Percentiles rank a stretch among this genome's conserved stretches.
Evolutionary conservation across 2,329 filamentous ascomycete genomes (phyloP).

Genomic region (Ophiosphaerella narmari): DNA sequence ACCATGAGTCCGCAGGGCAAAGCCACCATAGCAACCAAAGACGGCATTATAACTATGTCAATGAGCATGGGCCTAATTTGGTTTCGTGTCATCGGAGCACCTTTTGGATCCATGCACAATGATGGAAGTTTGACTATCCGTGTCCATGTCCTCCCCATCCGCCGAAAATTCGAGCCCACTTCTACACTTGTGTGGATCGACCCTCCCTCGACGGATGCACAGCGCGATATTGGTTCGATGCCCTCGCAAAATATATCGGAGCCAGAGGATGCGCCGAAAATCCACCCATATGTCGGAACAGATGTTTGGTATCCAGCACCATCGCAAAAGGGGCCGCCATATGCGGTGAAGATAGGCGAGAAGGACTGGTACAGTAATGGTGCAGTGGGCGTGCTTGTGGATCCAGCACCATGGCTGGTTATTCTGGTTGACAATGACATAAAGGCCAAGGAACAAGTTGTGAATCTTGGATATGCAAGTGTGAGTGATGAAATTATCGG

Average conservation of each 20-base stretch:
- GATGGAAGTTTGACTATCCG: neutral
- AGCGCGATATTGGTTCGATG: no score
- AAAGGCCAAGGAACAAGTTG: neutral
- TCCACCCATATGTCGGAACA: neutral
- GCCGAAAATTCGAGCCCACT: neutral
- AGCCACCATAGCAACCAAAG: neutral
- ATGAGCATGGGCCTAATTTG: neutral
- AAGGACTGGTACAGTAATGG: constrained; percentile 1
- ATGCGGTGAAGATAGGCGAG: neutral
- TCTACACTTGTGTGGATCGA: neutral
- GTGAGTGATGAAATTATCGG: neutral
- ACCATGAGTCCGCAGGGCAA: neutral
- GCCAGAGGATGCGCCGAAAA: neutral
- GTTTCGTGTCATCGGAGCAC: constrained; percentile 1
- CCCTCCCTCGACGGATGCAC: neutral
- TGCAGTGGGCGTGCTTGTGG: neutral
- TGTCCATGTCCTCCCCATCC: neutral
- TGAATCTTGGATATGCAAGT: constrained; percentile 1
- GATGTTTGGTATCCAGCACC: constrained; percentile 1
- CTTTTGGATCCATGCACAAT: constrained; percentile 1
- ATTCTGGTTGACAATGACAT: constrained; percentile 1
- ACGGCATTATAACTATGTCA: neutral
- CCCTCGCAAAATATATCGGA: neutral
- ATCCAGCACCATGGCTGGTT: neutral
- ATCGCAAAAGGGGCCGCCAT: neutral